These are phyloP conservation scores for Candida tropicalis DNA, from an alignment of 1,139 yeast genomes.

Conservation along the genomic window DNA sequence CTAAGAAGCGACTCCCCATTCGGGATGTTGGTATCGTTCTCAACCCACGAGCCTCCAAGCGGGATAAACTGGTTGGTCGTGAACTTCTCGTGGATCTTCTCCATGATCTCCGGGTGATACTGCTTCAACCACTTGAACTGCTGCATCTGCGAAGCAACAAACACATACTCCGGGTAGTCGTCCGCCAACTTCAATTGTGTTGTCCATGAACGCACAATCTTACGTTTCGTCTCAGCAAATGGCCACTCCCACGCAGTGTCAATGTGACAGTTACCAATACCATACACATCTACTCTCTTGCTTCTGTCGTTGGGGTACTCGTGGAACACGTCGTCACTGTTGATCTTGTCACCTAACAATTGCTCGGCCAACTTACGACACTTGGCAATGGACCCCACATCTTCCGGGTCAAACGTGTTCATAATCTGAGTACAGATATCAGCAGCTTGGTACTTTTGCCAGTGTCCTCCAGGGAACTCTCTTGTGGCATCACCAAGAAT, in stretches of 20 bases:
- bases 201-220: conserved; percentile 93
- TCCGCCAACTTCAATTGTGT: conserved; percentile 85
- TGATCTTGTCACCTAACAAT: conserved; percentile 65
- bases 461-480: conserved; percentile 70
- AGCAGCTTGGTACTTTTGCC: conserved; percentile 87
- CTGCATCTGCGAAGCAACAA: conserved; percentile 95
- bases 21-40: conserved; percentile 93
- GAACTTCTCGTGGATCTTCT: conserved; percentile 64
- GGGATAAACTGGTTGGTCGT: conserved; percentile 79
- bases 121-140: conserved; percentile 89
- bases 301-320: conserved; percentile 19
- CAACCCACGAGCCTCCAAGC: conserved; percentile 98
- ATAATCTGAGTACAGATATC: conserved; percentile 77
- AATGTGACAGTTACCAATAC: conserved; percentile 93
- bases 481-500: conserved; percentile 89
- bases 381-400: conserved; percentile 47
- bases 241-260: conserved; percentile 99
- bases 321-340: conserved; percentile 63
- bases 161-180: conserved; percentile 87
- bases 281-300: conserved; percentile 58
- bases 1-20: conserved; percentile 87
- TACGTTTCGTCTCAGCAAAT: conserved; percentile 90
- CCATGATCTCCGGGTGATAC: conserved; percentile 81
- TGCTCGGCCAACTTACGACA: conserved; percentile 70
- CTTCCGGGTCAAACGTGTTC: conserved; percentile 72